These are phyloP conservation scores for Artemisia argyi DNA, from an alignment of 129 eudicot genomes.

Conservation along the genomic window DNA sequence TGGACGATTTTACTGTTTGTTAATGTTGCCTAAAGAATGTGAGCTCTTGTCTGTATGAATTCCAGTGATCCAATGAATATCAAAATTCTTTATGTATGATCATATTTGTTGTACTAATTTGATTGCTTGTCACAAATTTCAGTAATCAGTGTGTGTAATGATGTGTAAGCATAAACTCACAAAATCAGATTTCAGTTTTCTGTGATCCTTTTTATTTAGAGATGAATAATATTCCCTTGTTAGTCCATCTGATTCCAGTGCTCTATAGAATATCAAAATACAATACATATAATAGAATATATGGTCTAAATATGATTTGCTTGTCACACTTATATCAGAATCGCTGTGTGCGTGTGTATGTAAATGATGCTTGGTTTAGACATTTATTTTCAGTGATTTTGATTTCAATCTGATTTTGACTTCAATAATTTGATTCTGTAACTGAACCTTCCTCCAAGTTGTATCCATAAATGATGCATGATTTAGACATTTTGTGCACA, in stretches of 20 bases:
- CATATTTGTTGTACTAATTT: not conserved
- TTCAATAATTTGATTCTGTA: too few relatives aligned
- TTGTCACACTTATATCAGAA: too few relatives aligned
- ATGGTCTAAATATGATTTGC: too few relatives aligned
- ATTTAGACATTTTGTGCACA: not conserved
- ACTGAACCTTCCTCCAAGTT: too few relatives aligned
- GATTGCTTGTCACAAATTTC: not conserved
- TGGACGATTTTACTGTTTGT: not conserved
- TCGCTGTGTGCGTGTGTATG: not conserved
- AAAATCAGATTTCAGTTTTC: too few relatives aligned
- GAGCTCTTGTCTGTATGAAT: not conserved
- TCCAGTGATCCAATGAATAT: not conserved
- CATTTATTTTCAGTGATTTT: too few relatives aligned
- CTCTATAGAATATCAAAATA: too few relatives aligned
- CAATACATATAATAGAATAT: too few relatives aligned
- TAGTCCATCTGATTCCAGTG: too few relatives aligned
- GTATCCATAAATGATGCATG: not conserved
- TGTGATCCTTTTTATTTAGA: too few relatives aligned
- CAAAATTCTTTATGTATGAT: not conserved
- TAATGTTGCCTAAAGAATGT: not conserved
- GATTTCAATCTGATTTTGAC: too few relatives aligned
- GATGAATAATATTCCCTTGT: too few relatives aligned
- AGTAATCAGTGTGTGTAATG: constrained; percentile 3
- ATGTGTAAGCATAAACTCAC: not conserved
- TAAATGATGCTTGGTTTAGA: not conserved